Evolutionary conservation across 495 filamentous ascomycete genomes (phyloP), one percentile per base, ranked within the genome.

Genomic region (Evansstolkia leycettana): DNA sequence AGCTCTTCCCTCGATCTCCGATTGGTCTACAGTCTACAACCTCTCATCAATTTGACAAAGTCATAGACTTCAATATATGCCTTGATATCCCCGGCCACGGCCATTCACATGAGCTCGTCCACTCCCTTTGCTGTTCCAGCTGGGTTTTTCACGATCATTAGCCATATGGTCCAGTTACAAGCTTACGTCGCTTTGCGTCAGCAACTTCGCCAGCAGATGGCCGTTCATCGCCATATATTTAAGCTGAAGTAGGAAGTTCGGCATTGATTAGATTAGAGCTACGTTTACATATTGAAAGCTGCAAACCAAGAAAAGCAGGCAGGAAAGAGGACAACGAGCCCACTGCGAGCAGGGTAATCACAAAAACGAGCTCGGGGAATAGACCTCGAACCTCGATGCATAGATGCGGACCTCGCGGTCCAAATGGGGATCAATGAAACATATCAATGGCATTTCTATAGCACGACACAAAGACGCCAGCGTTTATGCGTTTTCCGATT

Each of bases 401-500:
- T 36, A 29, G 28, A 44, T 43, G 18, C 17, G 19, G 14, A 39
- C 23, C 31, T 28, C 11, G 12, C 15, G 17, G 25, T 28, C 7
- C 28, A 17, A 11, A 12, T 12, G 17, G 5, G 23, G 34, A 29
- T 34, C 37, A 36, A 31, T 45, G 57, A 45, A 48, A 43, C 54
- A 54, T 57, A 58, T 55, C 51, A 48, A 50, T 50, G 46, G 20
- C 20, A 23, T 23, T 5, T 23, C 20, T 23, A 23, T 23, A 40
- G 40, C 42, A 51, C 42, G 48, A 52, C 39, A 52, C 46, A 44
- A 52, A 55, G 45, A 50, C 47, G 46, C 50, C 42, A 48, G 48
- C 47, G 33, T 43, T 54, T 54, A 67, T 60, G 61, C 54, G 50
- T 60, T 64, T 46, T 67, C 64, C 19, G 64, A 54, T 34, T 65